These are phyloP conservation scores for Populus davidiana DNA, from an alignment of 345 rosid genomes.

Conservation along the genomic window DNA sequence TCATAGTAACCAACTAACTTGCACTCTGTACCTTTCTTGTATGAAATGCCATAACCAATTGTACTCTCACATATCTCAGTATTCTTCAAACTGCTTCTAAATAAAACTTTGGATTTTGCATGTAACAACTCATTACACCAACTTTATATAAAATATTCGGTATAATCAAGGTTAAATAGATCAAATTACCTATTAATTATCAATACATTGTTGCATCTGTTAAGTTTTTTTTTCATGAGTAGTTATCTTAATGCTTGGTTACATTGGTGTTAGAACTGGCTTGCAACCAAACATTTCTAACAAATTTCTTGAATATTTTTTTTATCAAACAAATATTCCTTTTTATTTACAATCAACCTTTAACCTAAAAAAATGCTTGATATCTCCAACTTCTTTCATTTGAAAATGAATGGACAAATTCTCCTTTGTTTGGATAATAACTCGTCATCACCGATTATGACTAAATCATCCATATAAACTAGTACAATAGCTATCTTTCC, in stretches of 20 bases:
- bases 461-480: not conserved
- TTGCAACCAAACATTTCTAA: not conserved
- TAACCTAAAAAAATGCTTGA: not conserved
- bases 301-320: not conserved
- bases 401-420: not conserved
- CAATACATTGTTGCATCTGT: slow-evolving; percentile 5
- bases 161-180: not conserved
- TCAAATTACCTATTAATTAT: not conserved
- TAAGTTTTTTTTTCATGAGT: not conserved
- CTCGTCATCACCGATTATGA: not conserved
- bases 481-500: not conserved
- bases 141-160: too few relatives aligned
- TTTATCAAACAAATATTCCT: not conserved
- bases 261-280: not conserved
- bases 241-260: not conserved
- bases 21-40: not conserved
- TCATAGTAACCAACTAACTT: not conserved
- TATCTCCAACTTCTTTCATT: not conserved
- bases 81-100: too few relatives aligned
- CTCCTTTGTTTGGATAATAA: not conserved
- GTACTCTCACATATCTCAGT: too few relatives aligned
- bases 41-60: not conserved
- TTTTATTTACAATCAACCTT: not conserved
- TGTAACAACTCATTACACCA: too few relatives aligned
- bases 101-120: too few relatives aligned